Base-by-base conservation (phyloP, 2,329 filamentous ascomycete genomes). In the Cercospora zeina region DNA sequence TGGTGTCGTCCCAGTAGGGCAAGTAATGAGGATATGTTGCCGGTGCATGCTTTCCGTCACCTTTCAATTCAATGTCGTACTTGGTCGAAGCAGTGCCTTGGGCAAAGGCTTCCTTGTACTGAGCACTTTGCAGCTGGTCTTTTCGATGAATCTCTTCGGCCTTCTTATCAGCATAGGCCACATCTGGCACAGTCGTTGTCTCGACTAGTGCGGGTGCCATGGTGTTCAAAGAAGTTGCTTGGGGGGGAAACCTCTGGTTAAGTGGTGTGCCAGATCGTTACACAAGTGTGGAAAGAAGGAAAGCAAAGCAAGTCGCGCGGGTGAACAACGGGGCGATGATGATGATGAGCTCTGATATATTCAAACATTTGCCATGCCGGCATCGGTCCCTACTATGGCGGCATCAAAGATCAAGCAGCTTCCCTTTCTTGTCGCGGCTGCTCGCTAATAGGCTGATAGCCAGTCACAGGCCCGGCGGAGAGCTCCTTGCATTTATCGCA, bases 21-120 rank as follows among this genome's bases (percentile, higher is more conserved):
- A 86, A 86, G 67, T 90, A 92, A 72, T 64, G 59, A 16, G 65
- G 61, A 50, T 63, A 63, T 5, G 85, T 81, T 5, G 83, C 82
- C 9, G 83, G 81, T 14, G 81, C 77, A 67, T 84, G 79, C 63
- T 80, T 82, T 2, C 73, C 79, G 10, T 80, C 82, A 3, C 84
- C 84, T 54, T 84, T 77, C 37, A 83, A 67, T 66, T 86, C 84
- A 4, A 76, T 73, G 0, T 84, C 82, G 63, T 80, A 79, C 54
- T 79, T 77, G 64, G 76, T 81, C 4, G 72, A 73, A 42, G 74
- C 75, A 1, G 77, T 77, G 10, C 76, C 76, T 63, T 75, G 74
- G 51, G 75, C 74, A 58, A 76, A 80, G 4, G 78, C 77, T 62
- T 80, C 79, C 64, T 80, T 77, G 67, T 76, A 77, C 3, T 65